Conservation (phyloP, 352 stramenopile genomes). For the Peronospora belbahrii region DNA sequence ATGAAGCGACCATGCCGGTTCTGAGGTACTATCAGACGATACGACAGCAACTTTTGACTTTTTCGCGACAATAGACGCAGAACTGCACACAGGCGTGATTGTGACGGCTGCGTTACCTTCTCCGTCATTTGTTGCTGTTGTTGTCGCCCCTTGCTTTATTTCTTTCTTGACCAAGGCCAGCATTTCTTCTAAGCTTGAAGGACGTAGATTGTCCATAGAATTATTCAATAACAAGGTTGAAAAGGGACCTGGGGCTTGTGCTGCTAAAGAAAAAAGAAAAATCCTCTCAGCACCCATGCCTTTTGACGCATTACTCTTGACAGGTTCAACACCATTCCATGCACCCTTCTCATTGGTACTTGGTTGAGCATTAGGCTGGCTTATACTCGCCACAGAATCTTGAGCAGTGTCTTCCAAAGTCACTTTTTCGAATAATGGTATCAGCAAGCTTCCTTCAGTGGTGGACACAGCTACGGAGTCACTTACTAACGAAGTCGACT, state of each 20-base stretch:
- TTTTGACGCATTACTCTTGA: background rate
- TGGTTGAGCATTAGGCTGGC: background rate
- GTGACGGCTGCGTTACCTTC: background rate
- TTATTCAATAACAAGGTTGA: conserved; percentile 21
- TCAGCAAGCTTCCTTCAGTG: conserved; percentile 13
- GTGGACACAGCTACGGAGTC: background rate
- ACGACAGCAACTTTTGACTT: conserved; percentile 7
- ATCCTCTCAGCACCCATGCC: background rate
- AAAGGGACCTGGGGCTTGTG: conserved; percentile 11
- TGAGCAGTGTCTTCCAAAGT: conserved; percentile 7
- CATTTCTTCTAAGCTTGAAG: background rate
- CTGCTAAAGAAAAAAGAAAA: background rate
- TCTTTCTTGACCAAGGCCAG: background rate
- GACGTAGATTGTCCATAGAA: conserved; percentile 5
- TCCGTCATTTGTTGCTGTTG: background rate
- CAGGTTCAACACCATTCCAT: background rate
- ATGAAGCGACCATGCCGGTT: conserved; percentile 15
- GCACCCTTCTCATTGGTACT: background rate
- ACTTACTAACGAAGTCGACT: background rate
- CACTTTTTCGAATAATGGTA: conserved; percentile 12
- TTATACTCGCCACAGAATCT: background rate
- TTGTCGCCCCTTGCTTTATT: too few relatives aligned
- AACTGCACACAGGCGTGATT: conserved; percentile 16
- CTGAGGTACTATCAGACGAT: conserved; percentile 2
- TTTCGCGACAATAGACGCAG: conserved; percentile 23